Evolutionary conservation across 75 land plant genomes (phyloP).

Genomic region (Adiantum capillusveneris): DNA sequence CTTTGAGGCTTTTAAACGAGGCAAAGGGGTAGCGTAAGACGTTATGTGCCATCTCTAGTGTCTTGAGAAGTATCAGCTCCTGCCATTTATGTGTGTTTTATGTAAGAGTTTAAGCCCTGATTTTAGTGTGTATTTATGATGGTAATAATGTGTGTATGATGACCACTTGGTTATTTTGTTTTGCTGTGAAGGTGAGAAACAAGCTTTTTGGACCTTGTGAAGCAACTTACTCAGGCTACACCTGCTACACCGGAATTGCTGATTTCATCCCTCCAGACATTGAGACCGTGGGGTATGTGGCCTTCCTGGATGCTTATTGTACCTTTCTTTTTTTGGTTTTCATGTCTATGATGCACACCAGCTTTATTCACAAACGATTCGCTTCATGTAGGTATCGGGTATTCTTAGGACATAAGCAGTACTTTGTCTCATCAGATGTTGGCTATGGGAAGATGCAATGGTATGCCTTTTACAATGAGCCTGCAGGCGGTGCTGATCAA

Average conservation of each 20-base stretch:
- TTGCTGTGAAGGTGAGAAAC: conserved; percentile 71
- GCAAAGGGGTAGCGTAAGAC: too few relatives aligned
- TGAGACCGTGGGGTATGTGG: conserved; percentile 76
- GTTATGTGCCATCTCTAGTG: too few relatives aligned
- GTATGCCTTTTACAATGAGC: conserved; percentile 93
- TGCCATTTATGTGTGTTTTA: too few relatives aligned
- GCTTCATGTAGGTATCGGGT: conserved; percentile 94
- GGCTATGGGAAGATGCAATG: conserved; percentile 97
- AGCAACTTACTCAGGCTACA: conserved; percentile 75
- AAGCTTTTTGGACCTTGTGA: conserved; percentile 59
- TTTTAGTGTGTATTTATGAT: too few relatives aligned
- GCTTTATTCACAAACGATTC: too few relatives aligned
- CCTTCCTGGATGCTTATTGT: neutral
- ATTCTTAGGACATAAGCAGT: conserved; percentile 84
- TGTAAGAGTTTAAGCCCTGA: too few relatives aligned
- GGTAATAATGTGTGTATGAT: too few relatives aligned
- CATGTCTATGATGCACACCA: too few relatives aligned
- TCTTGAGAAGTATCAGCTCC: too few relatives aligned
- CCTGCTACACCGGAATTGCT: conserved; percentile 95
- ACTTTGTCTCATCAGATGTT: conserved; percentile 95
- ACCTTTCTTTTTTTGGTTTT: neutral
- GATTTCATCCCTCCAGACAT: conserved; percentile 95
- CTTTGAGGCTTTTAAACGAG: too few relatives aligned
- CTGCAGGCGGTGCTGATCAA: conserved; percentile 76
- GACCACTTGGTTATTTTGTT: too few relatives aligned